Evolutionary conservation across 768 basidiomycete genomes (phyloP), one percentile per base, ranked within the genome.

Genomic region (Chalciporus piperatus): DNA sequence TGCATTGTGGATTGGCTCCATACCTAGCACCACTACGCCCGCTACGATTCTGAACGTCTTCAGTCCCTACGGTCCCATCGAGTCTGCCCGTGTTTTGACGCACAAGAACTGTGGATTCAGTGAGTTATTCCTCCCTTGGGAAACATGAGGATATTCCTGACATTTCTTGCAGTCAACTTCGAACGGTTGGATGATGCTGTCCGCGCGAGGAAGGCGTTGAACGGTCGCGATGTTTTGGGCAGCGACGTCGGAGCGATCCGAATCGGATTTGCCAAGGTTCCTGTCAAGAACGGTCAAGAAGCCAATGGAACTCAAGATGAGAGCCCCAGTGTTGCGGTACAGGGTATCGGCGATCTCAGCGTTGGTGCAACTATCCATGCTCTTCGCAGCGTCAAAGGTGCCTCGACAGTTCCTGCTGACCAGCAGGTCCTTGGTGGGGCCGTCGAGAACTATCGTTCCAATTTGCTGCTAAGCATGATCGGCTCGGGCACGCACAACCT

Each of bases 41-140:
- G 90, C 91, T 3, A 95, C 92, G 2, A 89, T 99, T 57, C 71
- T 98, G 46, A 94, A 92, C 60, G 91, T 99, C 38, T 99, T 99
- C 67, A 93, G 93, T 61, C 93, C 95, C 17, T 99, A 92, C 63
- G 97, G 97, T 0, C 92, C 95, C 3, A 98, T 99, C 57, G 97
- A 99, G 72, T 95, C 91, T 45, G 97, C 96, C 9, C 76, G 97
- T 53, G 94, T 98, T 13, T 75, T 99, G 61, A 95, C 93, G 4
- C 93, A 97, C 75, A 98, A 98, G 76, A 96, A 96, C 59, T 97
- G 97, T 69, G 92, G 92, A 54, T 91, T 89, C 72, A 88, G 84
- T 86, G 52, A 69, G 85, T 82, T 6, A 23, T 33, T 44, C 35
- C 33, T 32, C 47, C 30, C 20, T 5, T 45, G 5, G 19, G 19